A percentile compares a stretch with the other conserved stretches of the same genome.
These are phyloP conservation scores for Boletus rubroflammeus DNA, from an alignment of 768 basidiomycete genomes.

Conservation along the genomic window DNA sequence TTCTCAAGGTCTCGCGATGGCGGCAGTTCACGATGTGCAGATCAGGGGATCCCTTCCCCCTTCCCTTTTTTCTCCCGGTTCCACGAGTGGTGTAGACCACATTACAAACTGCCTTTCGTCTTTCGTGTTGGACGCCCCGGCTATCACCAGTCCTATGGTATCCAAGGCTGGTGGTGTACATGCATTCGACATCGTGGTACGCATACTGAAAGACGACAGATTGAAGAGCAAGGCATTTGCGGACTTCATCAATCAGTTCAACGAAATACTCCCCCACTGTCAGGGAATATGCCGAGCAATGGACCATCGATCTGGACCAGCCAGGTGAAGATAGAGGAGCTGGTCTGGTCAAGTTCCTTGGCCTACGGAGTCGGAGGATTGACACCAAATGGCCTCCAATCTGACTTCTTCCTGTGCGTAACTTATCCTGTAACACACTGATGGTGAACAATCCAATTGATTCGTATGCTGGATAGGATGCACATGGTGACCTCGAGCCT, in stretches of 20 bases:
- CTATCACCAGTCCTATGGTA: not conserved
- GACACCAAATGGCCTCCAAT: conserved; percentile 43
- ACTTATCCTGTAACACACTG: not conserved
- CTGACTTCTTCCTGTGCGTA: conserved; percentile 50
- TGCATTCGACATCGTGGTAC: conserved; percentile 50
- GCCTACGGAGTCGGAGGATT: conserved; percentile 57
- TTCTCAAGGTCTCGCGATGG: conserved; percentile 23
- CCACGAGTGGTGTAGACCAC: not conserved
- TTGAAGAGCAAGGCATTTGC: conserved; percentile 16
- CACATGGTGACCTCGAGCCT: conserved; percentile 30
- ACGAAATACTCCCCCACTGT: not conserved
- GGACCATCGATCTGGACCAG: conserved; percentile 39
- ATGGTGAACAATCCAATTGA: not conserved
- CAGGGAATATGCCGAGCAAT: conserved; percentile 32
- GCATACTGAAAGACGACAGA: conserved; percentile 46
- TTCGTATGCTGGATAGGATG: conserved; percentile 13
- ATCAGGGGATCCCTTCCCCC: conserved; percentile 32
- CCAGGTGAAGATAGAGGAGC: conserved; percentile 50
- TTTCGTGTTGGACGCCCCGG: conserved; percentile 3
- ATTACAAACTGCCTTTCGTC: conserved; percentile 6
- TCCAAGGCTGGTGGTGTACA: conserved; percentile 15
- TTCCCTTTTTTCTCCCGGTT: conserved; percentile 7
- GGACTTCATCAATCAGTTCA: conserved; percentile 23
- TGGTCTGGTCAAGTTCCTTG: conserved; percentile 53
- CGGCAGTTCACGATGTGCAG: conserved; percentile 30